phyloP scores from a whole-genome alignment of 768 basidiomycete genomes.

The Pluteus cervinus region DNA sequence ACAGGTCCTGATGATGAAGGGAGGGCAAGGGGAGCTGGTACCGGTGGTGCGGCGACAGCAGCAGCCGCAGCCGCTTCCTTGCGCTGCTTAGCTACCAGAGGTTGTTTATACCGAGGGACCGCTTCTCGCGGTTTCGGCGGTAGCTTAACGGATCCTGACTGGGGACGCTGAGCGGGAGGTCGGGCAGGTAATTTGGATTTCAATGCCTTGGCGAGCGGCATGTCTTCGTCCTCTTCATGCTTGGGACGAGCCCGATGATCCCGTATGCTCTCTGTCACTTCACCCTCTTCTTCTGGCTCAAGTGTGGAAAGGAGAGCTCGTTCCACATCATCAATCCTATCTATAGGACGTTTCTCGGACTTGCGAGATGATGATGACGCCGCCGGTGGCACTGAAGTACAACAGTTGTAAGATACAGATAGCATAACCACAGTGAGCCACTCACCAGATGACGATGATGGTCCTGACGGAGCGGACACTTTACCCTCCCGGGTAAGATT shows the following conservation, averaged over 20 bases:
- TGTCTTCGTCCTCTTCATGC: conserved; percentile 7
- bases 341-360: conserved; percentile 11
- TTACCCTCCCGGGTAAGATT: conserved; percentile 49
- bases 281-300: conserved; percentile 32
- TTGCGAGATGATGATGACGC: conserved; percentile 11
- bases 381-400: conserved; percentile 17
- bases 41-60: conserved; percentile 10
- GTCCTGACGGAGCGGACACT: conserved; percentile 26
- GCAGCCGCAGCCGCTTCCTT: conserved; percentile 2
- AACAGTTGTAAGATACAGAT: conserved; percentile 7
- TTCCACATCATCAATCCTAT: conserved; percentile 24
- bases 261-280: conserved; percentile 20
- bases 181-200: conserved; percentile 20
- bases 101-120: background rate
- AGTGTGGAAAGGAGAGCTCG: conserved; percentile 17
- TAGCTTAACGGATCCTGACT: conserved; percentile 8
- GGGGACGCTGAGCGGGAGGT: conserved; percentile 8
- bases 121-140: conserved; percentile 5
- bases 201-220: conserved; percentile 17
- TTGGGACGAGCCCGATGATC: conserved; percentile 17
- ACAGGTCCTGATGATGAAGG: conserved; percentile 11
- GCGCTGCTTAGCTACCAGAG: conserved; percentile 5
- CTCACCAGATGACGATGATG: conserved; percentile 4
- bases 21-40: conserved; percentile 9
- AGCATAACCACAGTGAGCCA: conserved; percentile 5